Evolutionary conservation across 2,329 filamentous ascomycete species (phyloP), one percentile per base, ranked within the genome.

Genomic region (Xylariomycetidae sp.): DNA sequence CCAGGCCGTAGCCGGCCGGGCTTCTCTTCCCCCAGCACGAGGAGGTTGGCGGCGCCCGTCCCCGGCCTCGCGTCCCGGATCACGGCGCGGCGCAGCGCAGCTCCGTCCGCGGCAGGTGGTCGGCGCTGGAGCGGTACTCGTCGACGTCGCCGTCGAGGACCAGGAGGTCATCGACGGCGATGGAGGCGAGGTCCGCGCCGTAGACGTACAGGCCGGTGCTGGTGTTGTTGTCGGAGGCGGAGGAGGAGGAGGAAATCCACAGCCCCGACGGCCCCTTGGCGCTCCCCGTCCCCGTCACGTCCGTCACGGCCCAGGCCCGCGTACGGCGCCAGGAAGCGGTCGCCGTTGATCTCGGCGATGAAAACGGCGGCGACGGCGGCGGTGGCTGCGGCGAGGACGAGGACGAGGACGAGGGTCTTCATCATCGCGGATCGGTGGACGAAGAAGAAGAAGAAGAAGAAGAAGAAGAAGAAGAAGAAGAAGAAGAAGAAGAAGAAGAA

Each of bases 1-100:
- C 82, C 19, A 85, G 62, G 3, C 81, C 82, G 48, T 79, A 85
- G n/a, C n/a, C n/a, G n/a, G n/a, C n/a, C n/a, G n/a, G n/a, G n/a
- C n/a, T n/a, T n/a, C 37, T 76, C 67, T 32, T 68, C 61, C 38
- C 80, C 81, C 30, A 86, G 70, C 20, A 80, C 64, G 9, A 81
- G 59, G 2, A 80, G 71, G 31, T 58, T 63, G 13, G 82, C 72
- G 1, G 57, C 51, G 50, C 74, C 74, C 23, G 66, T 69, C 4
- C 58, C 69, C 10, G 74, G 76, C 12, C 76, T 45, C 16, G 76
- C 61, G 10, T 59, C 59, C 31, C 78, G 60, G 42, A 78, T 70
- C 17, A 56, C 59, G 0, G 80, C 65, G 42, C n/a, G n/a, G n/a
- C n/a, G n/a, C n/a, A n/a, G n/a, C n/a, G n/a, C n/a, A 85, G 65